Evolutionary conservation across 768 basidiomycete genomes (phyloP).

Genomic region (Paxillus rubicundulus): DNA sequence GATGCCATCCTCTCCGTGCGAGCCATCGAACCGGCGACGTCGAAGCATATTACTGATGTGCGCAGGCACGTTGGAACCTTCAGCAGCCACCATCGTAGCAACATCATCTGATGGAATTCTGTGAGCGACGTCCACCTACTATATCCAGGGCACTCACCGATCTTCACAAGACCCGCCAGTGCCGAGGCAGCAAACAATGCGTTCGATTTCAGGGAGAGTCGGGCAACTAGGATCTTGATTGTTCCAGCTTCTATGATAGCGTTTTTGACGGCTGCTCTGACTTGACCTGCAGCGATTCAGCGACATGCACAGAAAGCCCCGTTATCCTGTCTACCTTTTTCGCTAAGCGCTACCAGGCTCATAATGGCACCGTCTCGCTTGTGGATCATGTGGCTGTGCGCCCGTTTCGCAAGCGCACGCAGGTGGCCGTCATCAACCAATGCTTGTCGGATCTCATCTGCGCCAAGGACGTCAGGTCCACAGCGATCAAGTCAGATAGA

Average conservation of each 20-base stretch:
- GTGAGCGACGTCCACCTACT: neutral
- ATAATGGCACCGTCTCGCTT: slow-evolving; percentile 18
- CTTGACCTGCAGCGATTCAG: neutral
- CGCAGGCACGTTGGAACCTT: neutral
- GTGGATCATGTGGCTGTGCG: slow-evolving; percentile 1
- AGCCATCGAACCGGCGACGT: slow-evolving; percentile 28
- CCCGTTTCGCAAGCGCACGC: slow-evolving; percentile 14
- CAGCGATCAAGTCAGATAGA: neutral
- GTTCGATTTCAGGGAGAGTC: slow-evolving; percentile 13
- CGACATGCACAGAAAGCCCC: neutral
- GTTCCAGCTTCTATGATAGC: slow-evolving; percentile 17
- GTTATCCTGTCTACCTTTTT: slow-evolving; percentile 1
- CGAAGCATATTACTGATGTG: slow-evolving; percentile 21
- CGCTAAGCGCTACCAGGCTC: slow-evolving; percentile 17
- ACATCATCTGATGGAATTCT: slow-evolving; percentile 14
- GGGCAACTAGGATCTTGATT: slow-evolving; percentile 15
- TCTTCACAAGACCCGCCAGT: slow-evolving; percentile 14
- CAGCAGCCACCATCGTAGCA: slow-evolving; percentile 4
- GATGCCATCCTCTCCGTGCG: slow-evolving; percentile 26
- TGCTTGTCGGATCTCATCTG: slow-evolving; percentile 11
- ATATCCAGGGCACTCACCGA: slow-evolving; percentile 12
- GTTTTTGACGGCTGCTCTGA: slow-evolving; percentile 7
- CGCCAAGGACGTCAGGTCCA: neutral
- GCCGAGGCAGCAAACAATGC: slow-evolving; percentile 20
- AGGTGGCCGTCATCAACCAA: slow-evolving; percentile 9